A percentile compares a stretch with the other conserved stretches of the same genome.
Evolutionary conservation across 2,329 filamentous ascomycete species (phyloP).

Genomic region (Paraphoma sp.): DNA sequence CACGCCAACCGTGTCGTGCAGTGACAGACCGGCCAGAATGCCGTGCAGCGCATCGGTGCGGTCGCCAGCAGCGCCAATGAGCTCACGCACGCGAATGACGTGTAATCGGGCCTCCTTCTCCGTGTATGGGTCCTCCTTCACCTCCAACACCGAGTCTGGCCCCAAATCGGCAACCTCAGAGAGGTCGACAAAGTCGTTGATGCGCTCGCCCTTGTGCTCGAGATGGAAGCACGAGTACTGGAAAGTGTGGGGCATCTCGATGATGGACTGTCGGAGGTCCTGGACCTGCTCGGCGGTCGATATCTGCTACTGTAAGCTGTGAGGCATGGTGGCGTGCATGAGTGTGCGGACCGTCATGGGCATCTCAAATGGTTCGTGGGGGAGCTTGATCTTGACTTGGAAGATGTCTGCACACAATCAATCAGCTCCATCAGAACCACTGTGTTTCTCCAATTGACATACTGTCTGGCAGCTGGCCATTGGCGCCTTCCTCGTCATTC

Average conservation of each 20-base stretch:
- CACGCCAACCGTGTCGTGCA: constrained; percentile 79
- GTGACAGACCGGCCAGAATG: constrained; percentile 80
- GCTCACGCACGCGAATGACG: constrained; percentile 85
- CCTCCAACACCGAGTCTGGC: constrained; percentile 75
- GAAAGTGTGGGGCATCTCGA: constrained; percentile 90
- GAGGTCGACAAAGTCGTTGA: constrained; percentile 95
- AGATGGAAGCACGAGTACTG: constrained; percentile 99
- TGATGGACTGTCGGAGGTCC: constrained; percentile 94
- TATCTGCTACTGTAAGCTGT: constrained; percentile 63
- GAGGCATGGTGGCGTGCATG: constrained; percentile 21
- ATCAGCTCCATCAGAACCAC: background rate
- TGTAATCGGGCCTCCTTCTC: constrained; percentile 98
- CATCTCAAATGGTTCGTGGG: constrained; percentile 78
- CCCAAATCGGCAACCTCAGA: constrained; percentile 85
- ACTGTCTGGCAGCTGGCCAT: constrained; percentile 42
- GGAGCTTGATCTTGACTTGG: constrained; percentile 80
- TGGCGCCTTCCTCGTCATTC: constrained; percentile 33
- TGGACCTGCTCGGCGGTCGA: constrained; percentile 95
- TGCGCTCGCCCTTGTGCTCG: constrained; percentile 83
- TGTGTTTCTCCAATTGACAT: constrained; percentile 13
- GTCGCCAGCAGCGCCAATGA: constrained; percentile 90
- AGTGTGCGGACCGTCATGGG: constrained; percentile 74
- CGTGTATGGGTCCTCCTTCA: constrained; percentile 95
- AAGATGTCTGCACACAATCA: constrained; percentile 59
- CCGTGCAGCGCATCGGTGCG: constrained; percentile 87